Evolutionary conservation across 106 monocot species (phyloP).

Genomic region (Dactylorhiza incarnata): DNA sequence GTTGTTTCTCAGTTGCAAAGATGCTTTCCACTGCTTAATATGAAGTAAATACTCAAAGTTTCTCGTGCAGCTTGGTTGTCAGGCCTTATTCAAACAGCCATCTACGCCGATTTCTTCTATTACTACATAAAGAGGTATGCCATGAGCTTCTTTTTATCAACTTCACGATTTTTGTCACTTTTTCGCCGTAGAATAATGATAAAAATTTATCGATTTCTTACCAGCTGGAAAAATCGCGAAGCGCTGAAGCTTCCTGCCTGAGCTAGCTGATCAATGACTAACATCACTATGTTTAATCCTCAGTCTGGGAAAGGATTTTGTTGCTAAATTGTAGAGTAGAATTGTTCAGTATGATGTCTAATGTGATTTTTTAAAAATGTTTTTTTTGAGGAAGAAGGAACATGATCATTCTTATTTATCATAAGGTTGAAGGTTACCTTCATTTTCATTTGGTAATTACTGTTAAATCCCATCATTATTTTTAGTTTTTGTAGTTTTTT

Average conservation of each 20-base stretch:
- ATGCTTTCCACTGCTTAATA: too few relatives aligned
- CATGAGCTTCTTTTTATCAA: not conserved
- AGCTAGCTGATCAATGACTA: not conserved
- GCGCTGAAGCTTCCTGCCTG: conserved; percentile 4
- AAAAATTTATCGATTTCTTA: not conserved
- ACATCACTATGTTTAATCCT: not conserved
- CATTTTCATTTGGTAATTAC: too few relatives aligned
- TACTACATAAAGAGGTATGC: conserved; percentile 7
- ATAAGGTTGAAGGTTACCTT: not conserved
- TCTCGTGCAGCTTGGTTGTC: conserved; percentile 6
- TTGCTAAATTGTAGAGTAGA: not conserved
- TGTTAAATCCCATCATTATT: too few relatives aligned
- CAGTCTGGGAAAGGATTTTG: not conserved
- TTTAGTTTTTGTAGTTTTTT: too few relatives aligned
- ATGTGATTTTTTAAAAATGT: not conserved
- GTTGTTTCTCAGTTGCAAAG: too few relatives aligned
- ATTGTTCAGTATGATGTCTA: not conserved
- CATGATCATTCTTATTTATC: not conserved
- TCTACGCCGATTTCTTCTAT: conserved; percentile 13
- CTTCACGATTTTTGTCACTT: too few relatives aligned
- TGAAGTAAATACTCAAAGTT: not conserved
- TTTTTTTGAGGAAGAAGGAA: not conserved
- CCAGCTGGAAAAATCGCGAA: conserved; percentile 8
- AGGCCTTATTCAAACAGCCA: conserved; percentile 8
- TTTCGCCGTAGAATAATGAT: too few relatives aligned